Percentiles rank a stretch among this genome's conserved stretches.
Conservation (phyloP, 1,139 yeast species). For the Candida freyschussii region DNA sequence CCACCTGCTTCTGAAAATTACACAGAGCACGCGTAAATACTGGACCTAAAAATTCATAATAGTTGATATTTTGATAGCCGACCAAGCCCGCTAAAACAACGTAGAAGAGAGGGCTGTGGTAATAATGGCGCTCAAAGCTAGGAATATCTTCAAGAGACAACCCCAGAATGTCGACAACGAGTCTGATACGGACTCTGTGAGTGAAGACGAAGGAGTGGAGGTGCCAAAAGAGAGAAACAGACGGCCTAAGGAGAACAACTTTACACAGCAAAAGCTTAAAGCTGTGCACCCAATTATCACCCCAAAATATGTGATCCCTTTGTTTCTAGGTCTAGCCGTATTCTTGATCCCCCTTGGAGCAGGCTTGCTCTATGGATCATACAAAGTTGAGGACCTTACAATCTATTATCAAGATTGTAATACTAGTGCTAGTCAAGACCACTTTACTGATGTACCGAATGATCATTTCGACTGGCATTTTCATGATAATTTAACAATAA, state of each 20-base stretch:
- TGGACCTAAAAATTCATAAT: no score
- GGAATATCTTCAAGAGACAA: conserved; percentile 22
- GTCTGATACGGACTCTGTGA: conserved; percentile 35
- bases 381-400: conserved; percentile 67
- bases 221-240: conserved; percentile 32
- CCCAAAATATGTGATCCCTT: conserved; percentile 82
- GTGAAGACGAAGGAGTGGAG: conserved; percentile 32
- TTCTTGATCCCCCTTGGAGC: conserved; percentile 91
- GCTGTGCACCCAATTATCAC: conserved; percentile 79
- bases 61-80: no score
- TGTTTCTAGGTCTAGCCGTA: conserved; percentile 70
- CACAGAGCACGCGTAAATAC: no score
- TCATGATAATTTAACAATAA: conserved; percentile 31
- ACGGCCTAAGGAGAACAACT: conserved; percentile 53
- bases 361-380: conserved; percentile 79
- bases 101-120: no score
- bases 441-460: conserved; percentile 58
- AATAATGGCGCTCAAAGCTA: conserved; percentile 22
- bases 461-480: conserved; percentile 52
- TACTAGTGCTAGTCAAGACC: conserved; percentile 45
- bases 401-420: conserved; percentile 82
- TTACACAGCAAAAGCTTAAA: conserved; percentile 58
- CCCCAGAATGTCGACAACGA: conserved; percentile 24
- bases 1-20: no score
- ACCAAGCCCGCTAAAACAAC: no score